Base-by-base conservation (phyloP, 257 asterid species). In the Verbascum thapsus region DNA sequence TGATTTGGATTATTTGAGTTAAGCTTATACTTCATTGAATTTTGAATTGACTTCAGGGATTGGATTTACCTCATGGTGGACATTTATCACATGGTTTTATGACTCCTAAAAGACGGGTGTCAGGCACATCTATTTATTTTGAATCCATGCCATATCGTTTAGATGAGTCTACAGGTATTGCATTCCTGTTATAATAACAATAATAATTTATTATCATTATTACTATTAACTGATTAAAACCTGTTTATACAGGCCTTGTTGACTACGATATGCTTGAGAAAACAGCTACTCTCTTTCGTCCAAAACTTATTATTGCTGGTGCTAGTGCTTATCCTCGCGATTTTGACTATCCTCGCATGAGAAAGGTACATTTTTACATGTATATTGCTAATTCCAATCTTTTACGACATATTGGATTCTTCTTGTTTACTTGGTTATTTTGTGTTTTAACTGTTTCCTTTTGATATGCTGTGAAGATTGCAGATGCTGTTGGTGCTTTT, bases 41-140 rank as follows among this genome's bases (percentile, higher is more conserved):
- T 57, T 65, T 66, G 32, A 10, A 69, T 53, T 61, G 40, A 53
- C 35, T 19, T 37, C 76, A 94, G 97, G 99, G 99, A 13, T 68
- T 90, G 86, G 96, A 94, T 85, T 84, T 94, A 67, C 96, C 97
- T 70, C 99, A 85, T 63, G 99, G 96, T 16, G 97, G 99, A 47
- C 97, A 94, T 72, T 78, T 94, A 65, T 87, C 97, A 15, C 97
- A 90, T 81, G 97, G 99, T 23, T 94, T 87, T 78, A 90, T 94
- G 99, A 92, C 97, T 70, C 69, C 97, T 40, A 92, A 92, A 76
- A 83, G 94, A 74, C 82, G 96, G 55, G 96, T 90, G 20, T 92
- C 97, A 0, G 97, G 87, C 76, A 92, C 99, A 63, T 92, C 99
- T 56, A 83, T 92, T 65, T 90, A 85, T 72, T 92, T 92, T 48